Conservation (phyloP, 768 basidiomycete genomes). For the Pulveroboletus sp. region DNA sequence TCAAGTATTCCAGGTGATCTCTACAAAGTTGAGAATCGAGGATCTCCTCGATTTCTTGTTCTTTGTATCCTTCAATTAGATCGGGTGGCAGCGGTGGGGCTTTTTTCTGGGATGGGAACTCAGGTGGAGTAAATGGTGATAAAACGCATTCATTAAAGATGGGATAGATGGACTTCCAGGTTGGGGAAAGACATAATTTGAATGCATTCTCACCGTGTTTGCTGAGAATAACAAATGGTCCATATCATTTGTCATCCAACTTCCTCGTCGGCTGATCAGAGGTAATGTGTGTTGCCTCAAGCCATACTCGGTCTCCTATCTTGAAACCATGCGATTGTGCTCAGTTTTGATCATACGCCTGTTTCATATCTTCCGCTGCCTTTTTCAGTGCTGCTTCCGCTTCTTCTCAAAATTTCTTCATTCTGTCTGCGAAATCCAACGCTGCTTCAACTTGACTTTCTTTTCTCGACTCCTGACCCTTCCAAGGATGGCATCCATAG, state of each 20-base stretch:
- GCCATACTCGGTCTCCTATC: slow-evolving; percentile 23
- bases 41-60: too few relatives aligned
- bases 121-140: background rate
- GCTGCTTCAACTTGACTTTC: slow-evolving; percentile 9
- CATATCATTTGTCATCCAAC: too few relatives aligned
- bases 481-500: slow-evolving; percentile 19
- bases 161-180: slow-evolving; percentile 25
- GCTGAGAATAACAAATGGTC: too few relatives aligned
- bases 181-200: slow-evolving; percentile 4
- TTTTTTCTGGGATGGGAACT: background rate
- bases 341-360: slow-evolving; percentile 10
- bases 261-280: too few relatives aligned
- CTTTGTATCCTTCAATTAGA: background rate
- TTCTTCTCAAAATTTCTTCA: background rate
- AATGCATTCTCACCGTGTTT: too few relatives aligned
- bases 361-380: slow-evolving; percentile 28
- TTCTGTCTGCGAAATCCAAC: background rate
- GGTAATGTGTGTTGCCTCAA: too few relatives aligned
- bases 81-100: background rate
- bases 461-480: background rate
- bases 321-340: slow-evolving; percentile 1
- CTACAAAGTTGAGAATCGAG: slow-evolving; percentile 17
- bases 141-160: background rate
- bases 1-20: slow-evolving; percentile 17
- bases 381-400: slow-evolving; percentile 5